Evolutionary conservation across 805 yeast species (phyloP), one percentile per base, ranked within the genome.

Genomic region (Hanseniaspora clermontiae): DNA sequence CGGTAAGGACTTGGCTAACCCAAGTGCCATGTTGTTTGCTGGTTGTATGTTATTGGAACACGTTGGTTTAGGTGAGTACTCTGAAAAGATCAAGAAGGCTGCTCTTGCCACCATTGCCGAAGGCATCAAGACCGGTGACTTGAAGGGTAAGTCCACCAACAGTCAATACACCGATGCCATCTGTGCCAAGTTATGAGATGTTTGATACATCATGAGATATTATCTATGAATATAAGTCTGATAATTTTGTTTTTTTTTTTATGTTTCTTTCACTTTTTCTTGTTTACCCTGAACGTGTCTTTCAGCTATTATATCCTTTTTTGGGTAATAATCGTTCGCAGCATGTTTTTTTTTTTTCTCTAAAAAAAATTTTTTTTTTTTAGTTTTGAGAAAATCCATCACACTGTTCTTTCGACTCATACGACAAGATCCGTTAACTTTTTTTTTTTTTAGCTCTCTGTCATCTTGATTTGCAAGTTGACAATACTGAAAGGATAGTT

Each of bases 1-100:
- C 61, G 98, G 98, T 70, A 88, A 93, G 80, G 95, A 95, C 70
- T 81, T 87, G 71, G 98, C 98, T 62, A 93, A 93, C 82, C 98
- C 98, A 76, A 93, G 98, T 60, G 98, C 98, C 58, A 75, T 93
- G 70, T 78, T 93, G 71, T 80, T 93, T 70, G 88, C 96, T 51
- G 91, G 97, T 48, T 88, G 90, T 70, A 93, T 93, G 97, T 91
- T 93, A 97, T 84, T 93, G 79, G 86, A 95, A 77, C 98, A 93
- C 80, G 91, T 93, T 97, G 83, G 87, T 55, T 81, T 93, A 72
- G 78, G 79, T 72, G 74, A 77, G 36, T 80, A 84, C 68, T 97
- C 97, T 64, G 84, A 80, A 71, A 79, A 75, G 72, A 88, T 93
- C 68, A 95, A 91, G 77, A 73, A 71, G 63, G 97, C 98, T 59